A percentile compares a stretch with the other conserved stretches of the same genome.
Evolutionary conservation across 2,329 filamentous ascomycete genomes (phyloP).

Genomic region (Alternaria incomplexa): DNA sequence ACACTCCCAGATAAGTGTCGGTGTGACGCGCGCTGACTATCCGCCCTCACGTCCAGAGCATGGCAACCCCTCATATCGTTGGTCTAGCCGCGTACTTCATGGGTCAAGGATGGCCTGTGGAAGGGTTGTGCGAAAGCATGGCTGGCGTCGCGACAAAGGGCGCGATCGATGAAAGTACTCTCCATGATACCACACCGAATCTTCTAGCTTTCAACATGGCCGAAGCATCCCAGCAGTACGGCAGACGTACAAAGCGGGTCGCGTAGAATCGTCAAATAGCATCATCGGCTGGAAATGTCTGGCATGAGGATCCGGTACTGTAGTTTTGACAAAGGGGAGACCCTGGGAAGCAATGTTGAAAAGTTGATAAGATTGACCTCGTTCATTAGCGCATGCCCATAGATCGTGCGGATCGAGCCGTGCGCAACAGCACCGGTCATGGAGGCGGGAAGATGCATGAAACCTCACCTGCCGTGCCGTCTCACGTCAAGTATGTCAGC

Average conservation of each 20-base stretch:
- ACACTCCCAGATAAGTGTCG: not conserved
- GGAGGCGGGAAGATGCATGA: not conserved
- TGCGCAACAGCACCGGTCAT: not conserved
- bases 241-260: not conserved
- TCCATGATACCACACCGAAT: slow-evolving; percentile 55
- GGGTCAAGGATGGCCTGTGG: slow-evolving; percentile 47
- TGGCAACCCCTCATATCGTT: slow-evolving; percentile 73
- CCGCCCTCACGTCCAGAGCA: slow-evolving; percentile 45
- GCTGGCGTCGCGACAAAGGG: slow-evolving; percentile 48
- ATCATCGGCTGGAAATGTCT: not conserved
- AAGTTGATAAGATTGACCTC: not conserved
- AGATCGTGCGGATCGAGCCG: not conserved
- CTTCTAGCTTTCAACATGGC: slow-evolving; percentile 59
- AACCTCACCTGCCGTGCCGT: slow-evolving; percentile 3
- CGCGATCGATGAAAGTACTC: slow-evolving; percentile 38
- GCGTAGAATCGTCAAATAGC: not conserved
- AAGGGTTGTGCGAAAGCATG: slow-evolving; percentile 56
- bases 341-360: not conserved
- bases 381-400: not conserved
- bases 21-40: not conserved
- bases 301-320: not conserved
- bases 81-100: slow-evolving; percentile 74
- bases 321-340: not conserved
- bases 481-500: not conserved
- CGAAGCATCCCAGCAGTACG: not conserved